phyloP scores from a whole-genome alignment of 306 rosid genomes.

The Castanea sativa region DNA sequence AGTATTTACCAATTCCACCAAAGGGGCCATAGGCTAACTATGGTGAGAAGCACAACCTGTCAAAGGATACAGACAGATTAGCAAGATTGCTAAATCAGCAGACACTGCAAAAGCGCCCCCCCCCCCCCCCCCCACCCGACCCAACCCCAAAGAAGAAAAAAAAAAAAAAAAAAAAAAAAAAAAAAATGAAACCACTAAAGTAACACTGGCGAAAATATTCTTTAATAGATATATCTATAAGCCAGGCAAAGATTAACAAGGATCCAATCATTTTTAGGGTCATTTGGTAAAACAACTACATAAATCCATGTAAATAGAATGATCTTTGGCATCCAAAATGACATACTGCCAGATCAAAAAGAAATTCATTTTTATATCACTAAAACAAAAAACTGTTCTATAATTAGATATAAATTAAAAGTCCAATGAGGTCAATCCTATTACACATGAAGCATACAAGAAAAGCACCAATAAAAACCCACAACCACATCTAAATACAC shows the following conservation, averaged over 20 bases:
- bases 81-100: background rate
- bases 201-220: background rate
- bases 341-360: background rate
- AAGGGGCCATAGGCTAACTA: constrained; percentile 5
- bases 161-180: background rate
- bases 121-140: no score
- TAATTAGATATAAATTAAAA: no score
- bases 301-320: background rate
- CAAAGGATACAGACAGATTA: background rate
- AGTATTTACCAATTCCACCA: constrained; percentile 29
- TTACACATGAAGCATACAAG: no score
- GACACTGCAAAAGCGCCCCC: background rate
- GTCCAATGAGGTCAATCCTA: no score
- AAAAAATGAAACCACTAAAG: background rate
- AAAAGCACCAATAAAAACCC: background rate
- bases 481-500: background rate
- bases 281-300: background rate
- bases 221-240: background rate
- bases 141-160: no score
- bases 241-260: background rate
- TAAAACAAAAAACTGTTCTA: background rate
- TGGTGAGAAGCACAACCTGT: constrained; percentile 10
- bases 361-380: background rate
- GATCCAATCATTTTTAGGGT: background rate
- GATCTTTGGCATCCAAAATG: background rate